Percentiles rank a stretch among this genome's conserved stretches.
phyloP scores from a whole-genome alignment of 2,329 filamentous ascomycete species.

The Trichophyton simii region DNA sequence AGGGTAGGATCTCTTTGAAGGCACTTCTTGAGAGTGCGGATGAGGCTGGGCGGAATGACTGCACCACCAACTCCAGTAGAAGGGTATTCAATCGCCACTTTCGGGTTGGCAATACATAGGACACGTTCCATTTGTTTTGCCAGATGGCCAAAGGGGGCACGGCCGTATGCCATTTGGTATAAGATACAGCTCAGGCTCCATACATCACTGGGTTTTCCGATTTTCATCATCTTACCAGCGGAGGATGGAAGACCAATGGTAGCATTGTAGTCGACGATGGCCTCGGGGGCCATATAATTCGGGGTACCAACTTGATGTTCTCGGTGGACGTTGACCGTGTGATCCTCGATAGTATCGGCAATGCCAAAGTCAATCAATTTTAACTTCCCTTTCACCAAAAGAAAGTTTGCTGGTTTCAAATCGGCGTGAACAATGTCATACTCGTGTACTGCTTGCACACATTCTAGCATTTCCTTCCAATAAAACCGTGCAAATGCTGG shows the following conservation, averaged over 20 bases:
- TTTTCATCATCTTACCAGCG: constrained; percentile 68
- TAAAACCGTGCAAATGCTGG: constrained; percentile 89
- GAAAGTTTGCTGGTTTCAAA: constrained; percentile 92
- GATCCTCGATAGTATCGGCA: constrained; percentile 90
- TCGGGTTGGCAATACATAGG: constrained; percentile 39
- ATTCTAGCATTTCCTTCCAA: constrained; percentile 99
- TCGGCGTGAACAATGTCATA: constrained; percentile 93
- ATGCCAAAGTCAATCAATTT: constrained; percentile 99
- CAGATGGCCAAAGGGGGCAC: constrained; percentile 89
- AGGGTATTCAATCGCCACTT: constrained; percentile 37
- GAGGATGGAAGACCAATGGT: constrained; percentile 37
- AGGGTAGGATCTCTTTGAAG: constrained; percentile 46
- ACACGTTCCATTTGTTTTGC: constrained; percentile 74
- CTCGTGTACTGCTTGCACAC: constrained; percentile 76
- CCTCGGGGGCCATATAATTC: constrained; percentile 98
- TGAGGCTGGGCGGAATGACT: constrained; percentile 42
- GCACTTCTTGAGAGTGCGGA: constrained; percentile 45
- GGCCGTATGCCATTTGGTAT: constrained; percentile 96
- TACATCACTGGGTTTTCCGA: constrained; percentile 90
- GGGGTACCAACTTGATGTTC: constrained; percentile 92
- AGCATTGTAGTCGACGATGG: constrained; percentile 74
- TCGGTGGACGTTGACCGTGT: constrained; percentile 94
- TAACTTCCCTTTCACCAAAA: constrained; percentile 75
- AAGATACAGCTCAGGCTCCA: constrained; percentile 95
- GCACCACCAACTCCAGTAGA: constrained; percentile 36